Evolutionary conservation across 352 stramenopile genomes (phyloP).

Genomic region (Phytophthora foliorum): DNA sequence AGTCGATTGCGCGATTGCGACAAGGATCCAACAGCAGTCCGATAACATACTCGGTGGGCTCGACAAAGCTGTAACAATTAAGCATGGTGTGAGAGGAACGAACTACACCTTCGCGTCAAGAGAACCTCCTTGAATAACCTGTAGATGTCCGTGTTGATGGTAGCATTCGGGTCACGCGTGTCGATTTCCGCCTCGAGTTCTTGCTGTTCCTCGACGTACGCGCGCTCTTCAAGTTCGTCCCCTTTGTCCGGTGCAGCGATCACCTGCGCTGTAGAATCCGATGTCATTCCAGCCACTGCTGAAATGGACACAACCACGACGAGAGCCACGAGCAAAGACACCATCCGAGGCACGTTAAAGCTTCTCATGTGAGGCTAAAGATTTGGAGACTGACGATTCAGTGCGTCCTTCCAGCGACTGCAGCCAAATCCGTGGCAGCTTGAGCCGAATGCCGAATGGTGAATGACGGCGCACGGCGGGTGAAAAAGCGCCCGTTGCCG

Average conservation of each 20-base stretch:
- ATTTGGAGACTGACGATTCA: slow-evolving; percentile 28
- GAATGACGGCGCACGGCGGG: slow-evolving; percentile 28
- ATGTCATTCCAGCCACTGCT: slow-evolving; percentile 6
- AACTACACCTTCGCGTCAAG: neutral
- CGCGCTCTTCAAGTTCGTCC: slow-evolving; percentile 69
- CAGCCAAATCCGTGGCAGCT: neutral
- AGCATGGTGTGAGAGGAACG: neutral
- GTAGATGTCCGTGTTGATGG: slow-evolving; percentile 79
- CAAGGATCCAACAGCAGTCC: slow-evolving; percentile 89
- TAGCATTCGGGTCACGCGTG: slow-evolving; percentile 44
- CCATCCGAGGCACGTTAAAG: neutral
- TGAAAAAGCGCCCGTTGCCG: slow-evolving; percentile 36
- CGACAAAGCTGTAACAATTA: slow-evolving; percentile 41
- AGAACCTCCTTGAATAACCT: slow-evolving; percentile 41
- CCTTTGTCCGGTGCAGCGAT: slow-evolving; percentile 78
- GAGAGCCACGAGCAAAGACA: slow-evolving; percentile 7
- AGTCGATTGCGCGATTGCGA: slow-evolving; percentile 58
- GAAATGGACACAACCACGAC: neutral
- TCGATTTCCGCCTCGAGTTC: slow-evolving; percentile 53
- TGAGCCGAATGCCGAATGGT: slow-evolving; percentile 34
- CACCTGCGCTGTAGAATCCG: slow-evolving; percentile 44
- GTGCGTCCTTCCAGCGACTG: slow-evolving; percentile 31
- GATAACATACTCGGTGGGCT: slow-evolving; percentile 78
- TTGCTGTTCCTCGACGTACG: slow-evolving; percentile 55
- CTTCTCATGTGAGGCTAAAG: slow-evolving; percentile 7